Conservation (phyloP, 2,329 filamentous ascomycete genomes). For the Pleomassaria siparia region DNA sequence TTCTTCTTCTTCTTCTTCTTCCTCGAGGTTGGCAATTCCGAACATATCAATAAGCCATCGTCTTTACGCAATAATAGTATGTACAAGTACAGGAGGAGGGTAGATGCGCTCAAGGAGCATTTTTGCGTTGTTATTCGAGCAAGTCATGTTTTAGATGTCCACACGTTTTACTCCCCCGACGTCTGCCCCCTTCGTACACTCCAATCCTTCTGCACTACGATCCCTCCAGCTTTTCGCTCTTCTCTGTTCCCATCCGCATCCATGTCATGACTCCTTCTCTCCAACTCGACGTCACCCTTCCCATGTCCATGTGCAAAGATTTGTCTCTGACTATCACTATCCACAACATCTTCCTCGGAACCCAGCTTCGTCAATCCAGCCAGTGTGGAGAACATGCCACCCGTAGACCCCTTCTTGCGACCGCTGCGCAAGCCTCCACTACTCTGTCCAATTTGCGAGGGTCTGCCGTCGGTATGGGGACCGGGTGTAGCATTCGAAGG, state of each 20-base stretch:
- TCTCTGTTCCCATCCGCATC: neutral
- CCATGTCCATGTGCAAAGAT: neutral
- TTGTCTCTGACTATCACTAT: slow-evolving; percentile 9
- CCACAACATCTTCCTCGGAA: slow-evolving; percentile 14
- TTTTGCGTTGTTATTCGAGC: no score
- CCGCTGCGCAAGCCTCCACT: slow-evolving; percentile 2
- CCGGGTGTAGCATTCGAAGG: slow-evolving; percentile 15
- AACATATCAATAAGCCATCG: no score
- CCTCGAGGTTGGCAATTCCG: no score
- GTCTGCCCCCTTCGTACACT: slow-evolving; percentile 8
- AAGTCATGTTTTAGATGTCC: no score
- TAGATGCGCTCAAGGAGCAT: no score
- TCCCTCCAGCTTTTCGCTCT: slow-evolving; percentile 1
- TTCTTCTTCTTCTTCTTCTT: no score
- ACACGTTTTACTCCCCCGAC: no score
- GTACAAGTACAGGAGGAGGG: no score
- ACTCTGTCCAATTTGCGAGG: neutral
- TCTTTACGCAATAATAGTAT: no score
- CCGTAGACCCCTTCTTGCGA: slow-evolving; percentile 23
- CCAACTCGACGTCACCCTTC: slow-evolving; percentile 10
- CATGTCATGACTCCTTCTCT: slow-evolving; percentile 8
- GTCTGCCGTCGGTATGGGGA: neutral
- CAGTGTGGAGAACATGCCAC: slow-evolving; percentile 22
- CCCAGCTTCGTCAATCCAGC: slow-evolving; percentile 19
- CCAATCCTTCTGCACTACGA: slow-evolving; percentile 16